These are phyloP conservation scores for Talaromyces proteolyticus DNA, from an alignment of 495 filamentous ascomycete genomes.

Conservation along the genomic window DNA sequence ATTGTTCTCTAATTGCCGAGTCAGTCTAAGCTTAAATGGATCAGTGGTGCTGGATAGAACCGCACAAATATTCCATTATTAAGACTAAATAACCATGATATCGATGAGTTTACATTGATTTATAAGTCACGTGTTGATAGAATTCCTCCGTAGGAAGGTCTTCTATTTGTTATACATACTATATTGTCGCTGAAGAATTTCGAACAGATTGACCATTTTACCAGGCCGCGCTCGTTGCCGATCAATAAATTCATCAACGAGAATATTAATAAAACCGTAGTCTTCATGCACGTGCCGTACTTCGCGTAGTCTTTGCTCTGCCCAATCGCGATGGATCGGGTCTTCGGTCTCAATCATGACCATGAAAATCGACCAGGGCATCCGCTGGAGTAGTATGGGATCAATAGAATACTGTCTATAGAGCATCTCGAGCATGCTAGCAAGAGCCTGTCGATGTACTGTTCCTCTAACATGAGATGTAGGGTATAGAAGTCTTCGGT, in stretches of 20 bases:
- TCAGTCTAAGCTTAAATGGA: too few relatives aligned
- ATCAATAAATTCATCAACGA: slow-evolving; percentile 27
- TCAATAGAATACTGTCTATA: slow-evolving; percentile 31
- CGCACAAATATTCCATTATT: too few relatives aligned
- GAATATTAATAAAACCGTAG: slow-evolving; percentile 25
- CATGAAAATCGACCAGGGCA: slow-evolving; percentile 43
- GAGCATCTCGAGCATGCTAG: slow-evolving; percentile 29
- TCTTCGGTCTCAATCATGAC: slow-evolving; percentile 37
- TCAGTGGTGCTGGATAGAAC: too few relatives aligned
- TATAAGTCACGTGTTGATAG: too few relatives aligned
- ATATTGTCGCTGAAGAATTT: slow-evolving; percentile 16
- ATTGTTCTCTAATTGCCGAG: too few relatives aligned
- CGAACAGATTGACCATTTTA: slow-evolving; percentile 25
- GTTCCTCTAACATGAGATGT: not conserved
- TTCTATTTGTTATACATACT: not conserved
- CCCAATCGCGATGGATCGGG: slow-evolving; percentile 29
- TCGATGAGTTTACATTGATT: too few relatives aligned
- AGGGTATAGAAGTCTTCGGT: slow-evolving; percentile 32
- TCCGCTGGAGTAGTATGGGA: slow-evolving; percentile 26
- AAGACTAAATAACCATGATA: too few relatives aligned
- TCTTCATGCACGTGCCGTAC: slow-evolving; percentile 26
- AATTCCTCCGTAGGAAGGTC: too few relatives aligned
- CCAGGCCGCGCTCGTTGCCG: slow-evolving; percentile 22
- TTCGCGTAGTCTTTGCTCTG: slow-evolving; percentile 29
- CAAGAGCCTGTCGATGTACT: slow-evolving; percentile 25